Evolutionary conservation across 2,329 filamentous ascomycete genomes (phyloP).

Genomic region (Aspergillus sp.): DNA sequence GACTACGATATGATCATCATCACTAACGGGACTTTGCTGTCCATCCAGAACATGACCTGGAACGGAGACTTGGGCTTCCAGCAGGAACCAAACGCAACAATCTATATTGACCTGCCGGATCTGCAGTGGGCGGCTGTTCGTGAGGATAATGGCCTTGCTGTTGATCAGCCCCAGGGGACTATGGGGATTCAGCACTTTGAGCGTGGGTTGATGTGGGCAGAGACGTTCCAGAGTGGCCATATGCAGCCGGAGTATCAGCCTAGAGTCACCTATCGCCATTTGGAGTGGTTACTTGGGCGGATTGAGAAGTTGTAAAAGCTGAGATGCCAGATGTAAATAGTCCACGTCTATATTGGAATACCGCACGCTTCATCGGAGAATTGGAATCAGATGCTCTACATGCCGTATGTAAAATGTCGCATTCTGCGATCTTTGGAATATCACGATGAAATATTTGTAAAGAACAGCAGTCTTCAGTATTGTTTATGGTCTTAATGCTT

Average conservation of each 20-base stretch:
- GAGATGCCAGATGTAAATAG: too few relatives aligned
- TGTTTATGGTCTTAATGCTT: too few relatives aligned
- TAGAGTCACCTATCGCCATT: slow-evolving; percentile 65
- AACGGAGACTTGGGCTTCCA: slow-evolving; percentile 72
- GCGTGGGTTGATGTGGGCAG: slow-evolving; percentile 71
- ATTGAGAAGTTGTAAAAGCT: slow-evolving; percentile 30
- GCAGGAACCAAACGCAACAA: slow-evolving; percentile 56
- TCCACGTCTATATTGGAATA: not conserved
- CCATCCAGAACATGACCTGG: slow-evolving; percentile 84
- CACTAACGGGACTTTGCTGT: slow-evolving; percentile 68
- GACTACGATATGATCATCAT: slow-evolving; percentile 70
- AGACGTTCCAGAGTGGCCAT: slow-evolving; percentile 37
- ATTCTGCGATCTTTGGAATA: too few relatives aligned
- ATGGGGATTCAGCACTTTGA: slow-evolving; percentile 73
- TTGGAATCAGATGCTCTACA: too few relatives aligned
- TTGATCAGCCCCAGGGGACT: slow-evolving; percentile 63
- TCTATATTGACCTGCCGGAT: slow-evolving; percentile 41
- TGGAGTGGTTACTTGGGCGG: slow-evolving; percentile 44
- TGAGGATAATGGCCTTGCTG: slow-evolving; percentile 60
- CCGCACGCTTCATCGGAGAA: too few relatives aligned
- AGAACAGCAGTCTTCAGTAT: too few relatives aligned
- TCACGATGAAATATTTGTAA: too few relatives aligned
- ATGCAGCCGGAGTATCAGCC: slow-evolving; percentile 65
- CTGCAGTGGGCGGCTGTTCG: slow-evolving; percentile 54
- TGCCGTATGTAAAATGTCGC: too few relatives aligned